Evolutionary conservation across 2,329 filamentous ascomycete genomes (phyloP), one percentile per base, ranked within the genome.

Genomic region (Colletotrichum phormii): DNA sequence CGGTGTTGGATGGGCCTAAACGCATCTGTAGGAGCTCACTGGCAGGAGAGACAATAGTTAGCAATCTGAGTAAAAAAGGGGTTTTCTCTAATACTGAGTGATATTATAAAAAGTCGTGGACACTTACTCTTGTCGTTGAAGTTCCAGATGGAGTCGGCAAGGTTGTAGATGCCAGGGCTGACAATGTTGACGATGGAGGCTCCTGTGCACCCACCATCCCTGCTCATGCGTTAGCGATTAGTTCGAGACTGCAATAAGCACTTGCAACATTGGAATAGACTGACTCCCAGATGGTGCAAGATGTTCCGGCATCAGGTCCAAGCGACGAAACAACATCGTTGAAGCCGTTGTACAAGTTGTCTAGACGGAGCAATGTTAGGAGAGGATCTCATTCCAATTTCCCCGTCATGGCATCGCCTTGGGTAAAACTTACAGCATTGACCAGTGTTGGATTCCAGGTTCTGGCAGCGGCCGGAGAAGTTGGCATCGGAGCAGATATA

Each of bases 141-240:
- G 63, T 26, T 31, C 24, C 54, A 58, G 2, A 29, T 26, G 29
- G 62, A 51, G 5, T 54, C 63, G 11, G 24, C 53, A 2, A 57
- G 53, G 33, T 58, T 33, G 31, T 42, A 65, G 31, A 65, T 65
- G 11, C 63, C 63, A 24, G 63, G 51, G 35, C 11, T 65, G 63
- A 65, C 53, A 22, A 65, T 65, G 18, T 22, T 22, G 26, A n/a
- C 2, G 24, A 62, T 49, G 26, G 42, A 51, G 37, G 59, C 26
- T n/a, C 59, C 59, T 5, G 26, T 4, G 59, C 59, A 62, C 9
- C 26, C 59, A 49, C 13, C 12, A 8, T 62, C 15, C 24, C 59
- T 62, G 59, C 22, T 2, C 3, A 7, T 49, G 3, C 4, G 18
- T n/a, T 49, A n/a, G 18, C n/a, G 42, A 42, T 7, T 42, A 5